Conservation (phyloP, 768 basidiomycete genomes). For the Leccinellum luteum region DNA sequence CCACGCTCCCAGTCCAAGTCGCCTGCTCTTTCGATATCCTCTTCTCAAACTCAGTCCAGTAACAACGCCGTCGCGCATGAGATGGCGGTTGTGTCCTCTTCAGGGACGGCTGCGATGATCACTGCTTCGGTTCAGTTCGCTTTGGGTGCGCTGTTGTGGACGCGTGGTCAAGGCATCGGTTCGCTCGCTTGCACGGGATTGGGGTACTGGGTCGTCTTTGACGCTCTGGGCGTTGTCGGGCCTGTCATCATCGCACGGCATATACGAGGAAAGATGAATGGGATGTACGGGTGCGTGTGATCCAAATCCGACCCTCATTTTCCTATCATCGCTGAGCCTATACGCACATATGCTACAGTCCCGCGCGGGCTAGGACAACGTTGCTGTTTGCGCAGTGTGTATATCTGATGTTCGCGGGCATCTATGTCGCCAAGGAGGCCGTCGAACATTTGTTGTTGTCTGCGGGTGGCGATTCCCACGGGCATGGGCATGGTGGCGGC, state of each 20-base stretch:
- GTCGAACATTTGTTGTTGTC: constrained; percentile 87
- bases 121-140: constrained; percentile 48
- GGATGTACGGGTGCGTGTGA: constrained; percentile 58
- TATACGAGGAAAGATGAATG: constrained; percentile 32
- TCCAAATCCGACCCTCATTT: no score
- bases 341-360: constrained; percentile 44
- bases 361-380: constrained; percentile 65
- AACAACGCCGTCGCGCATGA: constrained; percentile 1
- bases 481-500: constrained; percentile 55
- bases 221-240: constrained; percentile 75
- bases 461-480: constrained; percentile 74
- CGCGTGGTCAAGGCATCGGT: constrained; percentile 82
- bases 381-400: constrained; percentile 87
- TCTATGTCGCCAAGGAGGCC: constrained; percentile 97
- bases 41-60: not conserved
- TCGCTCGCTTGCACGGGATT: constrained; percentile 86
- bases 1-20: constrained; percentile 26
- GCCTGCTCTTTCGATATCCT: constrained; percentile 11
- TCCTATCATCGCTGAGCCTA: no score
- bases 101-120: constrained; percentile 20
- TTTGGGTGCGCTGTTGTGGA: constrained; percentile 80
- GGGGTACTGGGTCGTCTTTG: constrained; percentile 97
- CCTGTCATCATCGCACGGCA: constrained; percentile 32
- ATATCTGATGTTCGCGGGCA: constrained; percentile 90
- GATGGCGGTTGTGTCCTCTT: constrained; percentile 14